These are phyloP conservation scores for Lagenidium sp. DNA, from an alignment of 352 stramenopile genomes.

Conservation along the genomic window DNA sequence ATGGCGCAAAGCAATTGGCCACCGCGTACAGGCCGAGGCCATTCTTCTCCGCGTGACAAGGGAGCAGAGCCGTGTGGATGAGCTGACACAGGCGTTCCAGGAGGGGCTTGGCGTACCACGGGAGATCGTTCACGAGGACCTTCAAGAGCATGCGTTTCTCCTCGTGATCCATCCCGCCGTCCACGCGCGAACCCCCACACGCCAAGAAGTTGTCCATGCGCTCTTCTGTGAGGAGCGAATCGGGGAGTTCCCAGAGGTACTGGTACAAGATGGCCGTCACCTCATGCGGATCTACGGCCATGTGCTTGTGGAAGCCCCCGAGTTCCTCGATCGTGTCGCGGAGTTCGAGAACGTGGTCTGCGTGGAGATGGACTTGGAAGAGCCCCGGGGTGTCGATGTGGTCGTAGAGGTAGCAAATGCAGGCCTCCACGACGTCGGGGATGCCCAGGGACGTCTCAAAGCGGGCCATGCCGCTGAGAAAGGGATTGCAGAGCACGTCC, in stretches of 20 bases:
- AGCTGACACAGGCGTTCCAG: conserved; percentile 65
- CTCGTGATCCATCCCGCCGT: conserved; percentile 25
- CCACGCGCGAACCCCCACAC: conserved; percentile 25
- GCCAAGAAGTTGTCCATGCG: conserved; percentile 61
- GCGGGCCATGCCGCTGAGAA: conserved; percentile 74
- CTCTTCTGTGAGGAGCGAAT: conserved; percentile 67
- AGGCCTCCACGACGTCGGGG: conserved; percentile 68
- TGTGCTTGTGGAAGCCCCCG: conserved; percentile 73
- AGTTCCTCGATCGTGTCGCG: conserved; percentile 78
- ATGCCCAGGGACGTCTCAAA: conserved; percentile 82
- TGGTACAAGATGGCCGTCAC: conserved; percentile 69
- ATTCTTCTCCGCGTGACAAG: conserved; percentile 51
- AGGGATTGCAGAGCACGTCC: conserved; percentile 77
- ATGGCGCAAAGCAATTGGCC: conserved; percentile 49
- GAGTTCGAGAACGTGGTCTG: conserved; percentile 68
- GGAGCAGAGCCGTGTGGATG: conserved; percentile 47
- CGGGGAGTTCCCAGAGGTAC: conserved; percentile 78
- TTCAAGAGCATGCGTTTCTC: conserved; percentile 52
- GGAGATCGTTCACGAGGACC: conserved; percentile 72
- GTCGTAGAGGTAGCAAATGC: conserved; percentile 72
- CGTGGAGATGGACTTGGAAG: conserved; percentile 73
- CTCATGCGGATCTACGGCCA: conserved; percentile 73
- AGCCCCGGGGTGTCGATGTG: conserved; percentile 66
- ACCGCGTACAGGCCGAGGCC: conserved; percentile 59
- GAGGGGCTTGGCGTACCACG: conserved; percentile 72